Base-by-base conservation (phyloP, 2,329 filamentous ascomycete species). In the Alternaria incomplexa region DNA sequence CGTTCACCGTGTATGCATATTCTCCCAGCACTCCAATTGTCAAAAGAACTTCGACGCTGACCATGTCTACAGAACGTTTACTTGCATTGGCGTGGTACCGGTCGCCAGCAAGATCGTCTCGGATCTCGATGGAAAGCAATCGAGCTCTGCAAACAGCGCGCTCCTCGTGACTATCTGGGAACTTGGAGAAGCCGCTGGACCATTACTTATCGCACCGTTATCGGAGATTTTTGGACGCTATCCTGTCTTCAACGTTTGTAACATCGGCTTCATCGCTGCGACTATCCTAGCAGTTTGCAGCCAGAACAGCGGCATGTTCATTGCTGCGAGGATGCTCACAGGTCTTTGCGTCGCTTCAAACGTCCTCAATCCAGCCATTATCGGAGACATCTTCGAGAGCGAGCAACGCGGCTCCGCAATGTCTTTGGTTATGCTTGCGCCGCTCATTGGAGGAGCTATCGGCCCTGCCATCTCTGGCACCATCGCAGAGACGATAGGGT, bases 341-440 rank as follows among this genome's bases (percentile, higher is more conserved):
- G 81, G 81, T 44, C 67, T 81, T 30, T 77, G 80, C 45, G 83
- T 84, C 6, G 79, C 82, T 20, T 79, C 80, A 5, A 83, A 89
- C 65, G 88, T 90, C 9, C 81, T 91, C 17, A 88, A 85, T 65
- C 88, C 88, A 1, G 86, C 88, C 23, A 87, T 90, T 56, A 84
- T 90, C 17, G 88, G 88, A 23, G 89, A 90, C 72, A 85, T 90
- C 65, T 90, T 89, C 71, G 76, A 80, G 2, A 79, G 83, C 1
- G 88, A 90, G 58, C 80, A 86, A 72, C 81, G 88, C 15, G 88
- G 88, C 23, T 82, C 83, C 0, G 84, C 88, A 8, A 87, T 90
- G 83, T 87, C 84, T 69, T 62, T 87, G 47, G 79, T 89, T 50
- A 85, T 85, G 74, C 77, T 89, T 3, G 86, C 87, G 3, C 87